Percentiles rank a stretch among this genome's conserved stretches.
These are phyloP conservation scores for Hypoxylon sp. DNA, from an alignment of 2,329 filamentous ascomycete genomes.

Conservation along the genomic window DNA sequence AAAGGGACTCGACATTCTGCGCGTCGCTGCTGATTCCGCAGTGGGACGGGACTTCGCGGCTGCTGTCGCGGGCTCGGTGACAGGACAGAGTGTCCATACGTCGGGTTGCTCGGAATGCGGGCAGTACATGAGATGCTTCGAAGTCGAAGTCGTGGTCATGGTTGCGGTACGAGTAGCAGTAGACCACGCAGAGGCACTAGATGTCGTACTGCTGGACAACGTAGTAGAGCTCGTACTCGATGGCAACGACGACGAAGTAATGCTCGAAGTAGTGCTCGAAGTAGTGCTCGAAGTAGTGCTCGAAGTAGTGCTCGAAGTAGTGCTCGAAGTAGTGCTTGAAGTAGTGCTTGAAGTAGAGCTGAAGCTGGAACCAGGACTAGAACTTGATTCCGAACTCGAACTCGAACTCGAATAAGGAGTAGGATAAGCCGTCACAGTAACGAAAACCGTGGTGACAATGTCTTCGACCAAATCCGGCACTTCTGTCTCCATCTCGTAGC, in stretches of 20 bases:
- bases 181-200: not conserved
- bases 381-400: not conserved
- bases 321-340: not conserved
- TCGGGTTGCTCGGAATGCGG: slow-evolving; percentile 34
- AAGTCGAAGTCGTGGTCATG: not conserved
- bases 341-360: not conserved
- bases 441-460: slow-evolving; percentile 27
- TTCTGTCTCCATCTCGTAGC: not conserved
- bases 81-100: slow-evolving; percentile 43
- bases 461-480: not conserved
- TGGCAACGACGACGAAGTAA: not conserved
- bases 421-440: slow-evolving; percentile 10
- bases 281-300: not conserved
- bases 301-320: too few species aligned
- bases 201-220: not conserved
- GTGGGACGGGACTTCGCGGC: not conserved
- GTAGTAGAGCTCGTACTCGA: slow-evolving; percentile 6
- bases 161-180: slow-evolving; percentile 1
- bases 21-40: not conserved
- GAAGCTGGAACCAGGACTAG: not conserved
- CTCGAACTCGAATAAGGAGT: not conserved
- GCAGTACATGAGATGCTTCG: slow-evolving; percentile 41
- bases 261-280: not conserved
- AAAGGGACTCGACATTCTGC: slow-evolving; percentile 36
- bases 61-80: slow-evolving; percentile 5